Evolutionary conservation across 1,139 yeast species (phyloP).

Genomic region (Suhomyces bribrorum): DNA sequence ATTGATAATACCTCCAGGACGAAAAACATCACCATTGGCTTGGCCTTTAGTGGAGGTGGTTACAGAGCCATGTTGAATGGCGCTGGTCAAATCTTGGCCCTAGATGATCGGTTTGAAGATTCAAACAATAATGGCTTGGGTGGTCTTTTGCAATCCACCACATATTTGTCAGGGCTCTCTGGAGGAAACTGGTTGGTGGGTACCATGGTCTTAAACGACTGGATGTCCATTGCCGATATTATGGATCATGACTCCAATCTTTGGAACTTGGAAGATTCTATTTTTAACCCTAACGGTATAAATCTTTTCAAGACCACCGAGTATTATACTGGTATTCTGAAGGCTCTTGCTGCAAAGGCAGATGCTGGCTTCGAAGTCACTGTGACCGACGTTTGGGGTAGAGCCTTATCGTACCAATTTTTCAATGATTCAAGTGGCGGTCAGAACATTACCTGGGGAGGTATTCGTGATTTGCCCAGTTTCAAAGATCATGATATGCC

Average conservation of each 20-base stretch:
- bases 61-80: constrained; percentile 48
- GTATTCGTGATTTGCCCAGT: constrained; percentile 28
- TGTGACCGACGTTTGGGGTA: constrained; percentile 48
- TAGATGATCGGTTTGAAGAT: constrained; percentile 33
- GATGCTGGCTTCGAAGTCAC: constrained; percentile 40
- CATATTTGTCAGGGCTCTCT: constrained; percentile 43
- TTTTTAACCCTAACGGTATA: constrained; percentile 42
- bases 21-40: constrained; percentile 42
- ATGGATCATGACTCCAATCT: constrained; percentile 27
- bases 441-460: constrained; percentile 41
- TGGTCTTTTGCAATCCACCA: constrained; percentile 41
- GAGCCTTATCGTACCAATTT: constrained; percentile 43
- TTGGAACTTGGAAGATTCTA: constrained; percentile 44
- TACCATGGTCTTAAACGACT: constrained; percentile 37
- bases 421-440: constrained; percentile 28
- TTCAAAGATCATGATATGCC: constrained; percentile 43
- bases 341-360: constrained; percentile 32
- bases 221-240: constrained; percentile 41
- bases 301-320: constrained; percentile 35
- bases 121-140: constrained; percentile 36
- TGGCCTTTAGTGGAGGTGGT: constrained; percentile 50
- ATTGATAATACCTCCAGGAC: constrained; percentile 24
- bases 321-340: constrained; percentile 33
- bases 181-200: constrained; percentile 51
- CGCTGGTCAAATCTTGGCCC: constrained; percentile 42